Conservation (phyloP, 441 rosid species). For the Eruca vesicaria region DNA sequence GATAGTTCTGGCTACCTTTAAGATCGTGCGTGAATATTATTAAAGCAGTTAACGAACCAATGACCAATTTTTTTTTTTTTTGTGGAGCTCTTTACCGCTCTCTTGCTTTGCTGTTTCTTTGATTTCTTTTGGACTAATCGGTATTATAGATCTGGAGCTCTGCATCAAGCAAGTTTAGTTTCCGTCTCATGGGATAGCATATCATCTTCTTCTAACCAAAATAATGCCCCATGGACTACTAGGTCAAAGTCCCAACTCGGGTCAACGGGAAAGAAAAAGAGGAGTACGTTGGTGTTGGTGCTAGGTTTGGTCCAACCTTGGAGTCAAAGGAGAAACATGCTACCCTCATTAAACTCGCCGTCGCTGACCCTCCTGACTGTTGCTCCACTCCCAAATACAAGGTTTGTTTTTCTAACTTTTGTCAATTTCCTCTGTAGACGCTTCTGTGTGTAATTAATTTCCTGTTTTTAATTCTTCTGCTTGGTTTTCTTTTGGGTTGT, state of each 20-base stretch:
- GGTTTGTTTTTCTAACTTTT: no score
- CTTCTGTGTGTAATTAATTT: no score
- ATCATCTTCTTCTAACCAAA: neutral
- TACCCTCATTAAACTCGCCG: constrained; percentile 39
- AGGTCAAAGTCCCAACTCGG: constrained; percentile 59
- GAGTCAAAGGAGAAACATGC: constrained; percentile 58
- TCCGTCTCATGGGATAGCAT: neutral
- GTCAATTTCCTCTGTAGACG: no score
- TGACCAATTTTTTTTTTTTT: neutral
- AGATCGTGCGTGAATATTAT: neutral
- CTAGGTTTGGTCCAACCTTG: constrained; percentile 57
- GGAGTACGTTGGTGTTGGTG: constrained; percentile 60
- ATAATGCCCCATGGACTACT: constrained; percentile 4
- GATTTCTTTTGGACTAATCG: neutral
- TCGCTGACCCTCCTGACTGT: constrained; percentile 53
- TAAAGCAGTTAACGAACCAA: neutral
- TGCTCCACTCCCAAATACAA: constrained; percentile 43
- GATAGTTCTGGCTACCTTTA: neutral
- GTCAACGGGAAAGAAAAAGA: constrained; percentile 37
- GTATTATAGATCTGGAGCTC: constrained; percentile 7
- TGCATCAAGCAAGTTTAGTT: neutral
- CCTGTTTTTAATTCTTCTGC: constrained; percentile 15
- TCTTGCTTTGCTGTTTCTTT: neutral
- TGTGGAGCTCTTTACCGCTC: neutral
- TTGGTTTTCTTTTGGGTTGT: constrained; percentile 8